Evolutionary conservation across 768 basidiomycete genomes (phyloP), one percentile per base, ranked within the genome.

Genomic region (Podaxis carcinomalis): DNA sequence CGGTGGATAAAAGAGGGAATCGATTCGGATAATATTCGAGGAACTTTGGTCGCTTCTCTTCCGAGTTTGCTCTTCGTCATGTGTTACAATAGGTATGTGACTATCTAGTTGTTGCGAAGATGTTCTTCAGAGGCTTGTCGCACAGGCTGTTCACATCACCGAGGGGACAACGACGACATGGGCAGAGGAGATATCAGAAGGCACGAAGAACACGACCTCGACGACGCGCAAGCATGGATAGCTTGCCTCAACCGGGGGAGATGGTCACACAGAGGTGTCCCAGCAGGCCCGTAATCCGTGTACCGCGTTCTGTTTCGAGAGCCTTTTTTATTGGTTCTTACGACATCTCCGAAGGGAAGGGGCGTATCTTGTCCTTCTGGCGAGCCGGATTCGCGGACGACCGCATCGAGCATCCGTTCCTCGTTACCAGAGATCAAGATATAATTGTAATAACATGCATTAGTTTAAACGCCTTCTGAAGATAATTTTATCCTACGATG

Each of bases 1-100:
- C 10, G 37, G 28, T 52, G 59, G 51, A 53, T 28, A 52, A 59
- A 40, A n/a, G 21, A 27, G 50, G 50, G 50, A 42, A 32, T 32
- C 32, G 39, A 39, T 21, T 52, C 50, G 58, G 58, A 44, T 21
- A 58, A 58, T 58, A 28, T 23, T 37, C 42, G 56, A 28, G 28
- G 44, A 47, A 46, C 57, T 51, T 25, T 42, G 40, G n/a, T 27
- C 16, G 1, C 35, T 53, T 59, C 50, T 5, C 47, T 49, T 25
- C 25, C 1, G 7, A 25, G 23, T 25, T 25, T 23, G 7, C 16
- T 44, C n/a, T 16, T 19, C 14, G n/a, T n/a, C 42, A 7, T 9
- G 9, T 6, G 6, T 44, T 16, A n/a, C 19, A 19, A 44, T 21
- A n/a, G 42, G 16, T 14, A 14, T 44, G 19, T 44, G 27, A 6